A percentile compares a stretch with the other conserved stretches of the same genome.
Evolutionary conservation across 1,284 basidiomycete genomes (phyloP).

Genomic region (Wallemia ichthyophaga): DNA sequence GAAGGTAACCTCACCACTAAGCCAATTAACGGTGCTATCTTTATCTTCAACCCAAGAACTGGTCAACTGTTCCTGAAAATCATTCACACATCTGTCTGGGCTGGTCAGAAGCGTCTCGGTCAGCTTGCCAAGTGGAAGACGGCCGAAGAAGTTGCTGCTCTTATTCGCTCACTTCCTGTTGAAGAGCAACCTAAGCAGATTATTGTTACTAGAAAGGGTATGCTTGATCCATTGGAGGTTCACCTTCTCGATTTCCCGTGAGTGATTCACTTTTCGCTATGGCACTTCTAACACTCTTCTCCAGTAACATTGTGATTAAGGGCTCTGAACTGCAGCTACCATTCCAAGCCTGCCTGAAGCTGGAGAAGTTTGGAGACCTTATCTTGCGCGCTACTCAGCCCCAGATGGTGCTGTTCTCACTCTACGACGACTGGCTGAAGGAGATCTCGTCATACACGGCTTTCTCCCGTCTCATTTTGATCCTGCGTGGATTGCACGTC

Average conservation of each 20-base stretch:
- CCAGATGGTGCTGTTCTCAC: slow-evolving; percentile 96
- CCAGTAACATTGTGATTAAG: slow-evolving; percentile 83
- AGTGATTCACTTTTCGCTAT: neutral
- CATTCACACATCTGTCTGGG: slow-evolving; percentile 98
- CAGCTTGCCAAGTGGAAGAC: slow-evolving; percentile 99
- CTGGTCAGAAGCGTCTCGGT: slow-evolving; percentile 96
- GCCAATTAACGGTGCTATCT: slow-evolving; percentile 97
- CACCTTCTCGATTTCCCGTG: slow-evolving; percentile 29
- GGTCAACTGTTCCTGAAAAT: slow-evolving; percentile 96
- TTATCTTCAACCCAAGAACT: slow-evolving; percentile 97
- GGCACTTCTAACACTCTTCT: slow-evolving; percentile 24
- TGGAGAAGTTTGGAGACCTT: slow-evolving; percentile 98
- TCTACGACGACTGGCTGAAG: slow-evolving; percentile 98
- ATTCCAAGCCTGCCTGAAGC: slow-evolving; percentile 99
- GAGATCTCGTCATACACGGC: slow-evolving; percentile 96
- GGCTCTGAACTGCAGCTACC: slow-evolving; percentile 91
- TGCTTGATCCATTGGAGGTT: slow-evolving; percentile 94
- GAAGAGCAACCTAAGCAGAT: slow-evolving; percentile 99
- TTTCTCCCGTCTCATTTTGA: slow-evolving; percentile 83
- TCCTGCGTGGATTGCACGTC: slow-evolving; percentile 86
- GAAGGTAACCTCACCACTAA: slow-evolving; percentile 99
- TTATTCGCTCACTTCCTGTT: slow-evolving; percentile 84
- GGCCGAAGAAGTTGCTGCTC: slow-evolving; percentile 94
- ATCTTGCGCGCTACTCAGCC: slow-evolving; percentile 89
- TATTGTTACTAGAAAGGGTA: slow-evolving; percentile 97